Evolutionary conservation across 2,329 filamentous ascomycete species (phyloP).

Genomic region (Diaporthe velutina): DNA sequence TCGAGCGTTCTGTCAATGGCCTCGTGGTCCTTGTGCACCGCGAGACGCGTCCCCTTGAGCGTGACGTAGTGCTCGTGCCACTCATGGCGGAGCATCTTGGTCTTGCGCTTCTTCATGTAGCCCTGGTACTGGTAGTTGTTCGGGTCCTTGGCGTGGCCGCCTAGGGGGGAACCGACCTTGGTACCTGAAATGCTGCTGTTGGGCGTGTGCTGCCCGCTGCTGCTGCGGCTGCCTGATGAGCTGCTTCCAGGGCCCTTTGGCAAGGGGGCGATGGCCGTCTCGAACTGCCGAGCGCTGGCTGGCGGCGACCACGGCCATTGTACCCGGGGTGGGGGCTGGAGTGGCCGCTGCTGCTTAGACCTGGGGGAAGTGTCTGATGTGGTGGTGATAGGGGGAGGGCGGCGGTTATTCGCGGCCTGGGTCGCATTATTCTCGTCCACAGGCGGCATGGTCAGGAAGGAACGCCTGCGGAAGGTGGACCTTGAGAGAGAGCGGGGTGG

Average conservation of each 20-base stretch:
- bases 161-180: constrained; percentile 45
- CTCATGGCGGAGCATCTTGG: constrained; percentile 88
- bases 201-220: constrained; percentile 38
- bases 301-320: constrained; percentile 67
- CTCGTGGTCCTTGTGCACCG: constrained; percentile 77
- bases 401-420: constrained; percentile 50
- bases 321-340: constrained; percentile 66
- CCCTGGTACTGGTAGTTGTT: constrained; percentile 79
- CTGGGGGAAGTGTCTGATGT: constrained; percentile 52
- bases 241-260: constrained; percentile 37
- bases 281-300: constrained; percentile 58
- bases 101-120: constrained; percentile 95
- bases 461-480: constrained; percentile 73
- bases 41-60: constrained; percentile 79
- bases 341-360: constrained; percentile 53
- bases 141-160: constrained; percentile 47
- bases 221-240: constrained; percentile 43
- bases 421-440: constrained; percentile 73
- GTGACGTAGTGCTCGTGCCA: constrained; percentile 95
- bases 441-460: constrained; percentile 76
- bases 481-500: constrained; percentile 64
- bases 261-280: constrained; percentile 58
- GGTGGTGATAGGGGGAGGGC: constrained; percentile 50
- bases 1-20: constrained; percentile 73
- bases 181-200: constrained; percentile 48